Base-by-base conservation (phyloP, 2,329 filamentous ascomycete genomes). In the Fusarium subglutinans region DNA sequence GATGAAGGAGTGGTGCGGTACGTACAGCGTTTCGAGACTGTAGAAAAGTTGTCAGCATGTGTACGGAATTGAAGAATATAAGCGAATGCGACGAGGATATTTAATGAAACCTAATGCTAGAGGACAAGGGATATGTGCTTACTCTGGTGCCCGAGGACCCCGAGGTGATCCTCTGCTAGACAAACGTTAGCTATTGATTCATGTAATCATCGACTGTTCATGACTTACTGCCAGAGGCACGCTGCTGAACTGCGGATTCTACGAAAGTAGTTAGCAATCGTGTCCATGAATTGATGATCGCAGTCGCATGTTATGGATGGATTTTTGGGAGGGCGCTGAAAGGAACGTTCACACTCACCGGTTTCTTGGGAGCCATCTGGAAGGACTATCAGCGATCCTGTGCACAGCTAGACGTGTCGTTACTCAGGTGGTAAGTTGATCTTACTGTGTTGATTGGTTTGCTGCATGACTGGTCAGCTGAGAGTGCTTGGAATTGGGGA, bases 91-190 rank as follows among this genome's bases (percentile, higher is more conserved):
- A 35, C 30, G 12, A 35, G 47, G 5, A 51, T 24, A 8, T 33
- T 51, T 3, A 3, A 35, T 22, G 47, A 30, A 30, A 8, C 28
- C 14, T 6, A 8, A 18, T 30, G 9, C 28, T 13, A 0, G 28
- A 26, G 47, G 47, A 12, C 20, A 33, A 33, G 28, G 28, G 15
- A 17, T 50, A 33, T 33, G 28, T 33, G 28, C 47, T n/a, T 50
- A 33, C 28, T 0, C 0, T 50, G 0, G 28, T n/a, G 0, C 3
- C 14, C 14, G 47, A 50, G 13, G 15, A 17, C 3, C 18, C 20
- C 3, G n/a, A 45, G 0, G 17, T 3, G 5, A 15, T 12, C 0
- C 28, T 5, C 1, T 14, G 0, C 28, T 50, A 33, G 28, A 33
- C 28, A 50, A 30, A 24, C 3, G 24, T 51, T 51, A 50, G 47